Base-by-base conservation (phyloP, 2,329 filamentous ascomycete species). In the Calonectria henricotiae region DNA sequence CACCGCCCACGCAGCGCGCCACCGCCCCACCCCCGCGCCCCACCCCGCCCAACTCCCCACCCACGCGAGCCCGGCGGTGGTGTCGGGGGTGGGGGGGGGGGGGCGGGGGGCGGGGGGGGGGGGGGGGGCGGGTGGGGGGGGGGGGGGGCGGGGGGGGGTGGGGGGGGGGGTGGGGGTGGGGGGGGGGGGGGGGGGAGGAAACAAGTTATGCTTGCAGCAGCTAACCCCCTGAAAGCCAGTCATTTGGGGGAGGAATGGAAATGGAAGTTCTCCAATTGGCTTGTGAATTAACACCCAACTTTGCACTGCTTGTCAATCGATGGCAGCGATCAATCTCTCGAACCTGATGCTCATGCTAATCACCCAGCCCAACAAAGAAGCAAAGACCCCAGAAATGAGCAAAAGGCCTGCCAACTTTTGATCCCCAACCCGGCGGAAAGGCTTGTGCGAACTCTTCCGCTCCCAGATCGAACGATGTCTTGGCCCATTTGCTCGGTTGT, bases 351-450 rank as follows among this genome's bases (percentile, higher is more conserved):
- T 61, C 55, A 35, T 23, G 49, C n/a, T 27, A 23, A 55, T 35
- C 30, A 6, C 15, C 20, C 37, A 30, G 55, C 55, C 39, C 55
- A 61, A 61, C 55, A 61, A 61, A 61, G 55, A 30, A 41, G n/a
- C 27, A 61, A 5, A 23, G 39, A 8, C 55, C 39, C 55, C 39
- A 32, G 17, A 32, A 51, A 51, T 17, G 15, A 15, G 13, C 47
- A 15, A n/a, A 30, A 41, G 20, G 32, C 20, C 25, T 32, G 25
- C 8, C 39, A 27, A 23, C 17, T 61, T 60, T 32, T 8, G 20
- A 61, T 61, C 55, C 55, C 51, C 64, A 66, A 66, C 39, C 64
- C 64, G 32, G 25, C 51, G 15, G n/a, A 60, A 66, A 23, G 58
- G 51, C 64, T 43, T 35, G 32, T 61, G 58, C 51, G 41, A 66